Evolutionary conservation across 768 basidiomycete species (phyloP).

Genomic region (Calocybe gangraenosa): DNA sequence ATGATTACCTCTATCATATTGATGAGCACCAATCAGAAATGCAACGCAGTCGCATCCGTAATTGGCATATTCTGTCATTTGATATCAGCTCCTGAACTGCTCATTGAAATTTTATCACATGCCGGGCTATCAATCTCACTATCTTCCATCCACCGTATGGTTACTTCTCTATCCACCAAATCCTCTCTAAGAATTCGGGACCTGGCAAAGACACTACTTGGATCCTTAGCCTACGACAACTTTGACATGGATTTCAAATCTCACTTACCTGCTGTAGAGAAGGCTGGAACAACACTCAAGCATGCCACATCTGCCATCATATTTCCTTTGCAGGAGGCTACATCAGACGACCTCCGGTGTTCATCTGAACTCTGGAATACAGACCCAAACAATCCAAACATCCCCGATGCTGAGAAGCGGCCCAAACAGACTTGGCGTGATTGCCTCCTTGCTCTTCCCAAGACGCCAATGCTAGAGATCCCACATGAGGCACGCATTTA

Average conservation of each 20-base stretch:
- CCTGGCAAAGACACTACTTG: conserved; percentile 11
- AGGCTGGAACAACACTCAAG: conserved; percentile 12
- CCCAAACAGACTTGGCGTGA: not conserved
- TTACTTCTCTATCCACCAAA: conserved; percentile 3
- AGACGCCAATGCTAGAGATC: conserved; percentile 1
- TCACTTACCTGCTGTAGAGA: conserved; percentile 17
- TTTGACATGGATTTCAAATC: conserved; percentile 21
- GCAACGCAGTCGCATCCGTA: too few species aligned
- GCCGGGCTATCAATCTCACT: conserved; percentile 3
- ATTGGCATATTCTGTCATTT: too few species aligned
- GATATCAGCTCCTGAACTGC: too few species aligned
- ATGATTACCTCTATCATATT: too few species aligned
- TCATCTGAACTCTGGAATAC: conserved; percentile 19
- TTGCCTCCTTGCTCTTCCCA: conserved; percentile 3
- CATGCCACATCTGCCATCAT: conserved; percentile 22
- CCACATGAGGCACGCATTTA: conserved; percentile 14
- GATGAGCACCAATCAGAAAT: too few species aligned
- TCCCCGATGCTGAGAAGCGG: not conserved
- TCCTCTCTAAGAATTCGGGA: not conserved
- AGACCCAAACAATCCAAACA: conserved; percentile 8
- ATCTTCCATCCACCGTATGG: not conserved
- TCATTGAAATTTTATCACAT: not conserved
- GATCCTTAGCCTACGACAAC: conserved; percentile 21
- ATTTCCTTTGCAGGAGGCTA: conserved; percentile 17
- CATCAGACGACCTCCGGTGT: conserved; percentile 14